Base-by-base conservation (phyloP, 345 rosid species). In the Eucalyptus regnans region DNA sequence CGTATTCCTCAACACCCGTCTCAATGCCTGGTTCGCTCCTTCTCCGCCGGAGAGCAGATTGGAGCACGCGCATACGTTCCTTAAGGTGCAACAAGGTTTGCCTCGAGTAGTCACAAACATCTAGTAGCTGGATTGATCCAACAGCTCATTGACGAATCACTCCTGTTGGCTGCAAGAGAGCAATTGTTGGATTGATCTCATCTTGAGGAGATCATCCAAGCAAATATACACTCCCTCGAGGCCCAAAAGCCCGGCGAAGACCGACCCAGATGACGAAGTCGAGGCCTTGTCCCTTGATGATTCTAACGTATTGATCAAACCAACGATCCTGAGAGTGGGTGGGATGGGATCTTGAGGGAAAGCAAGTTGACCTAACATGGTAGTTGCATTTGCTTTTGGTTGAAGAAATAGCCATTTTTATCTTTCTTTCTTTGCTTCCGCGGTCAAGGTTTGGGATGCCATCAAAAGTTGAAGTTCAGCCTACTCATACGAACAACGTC, bases 261-360 rank as follows among this genome's bases (percentile, higher is more conserved):
- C 88, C 18, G 93, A 93, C 64, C 95, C 89, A 23, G 91, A 87
- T 9, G 52, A 43, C 4, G 91, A 44, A 52, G 68, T 85, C 9
- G 14, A 33, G 33, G 33, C 33, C 33, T 33, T 33, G 33, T 88
- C 89, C 50, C 88, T 93, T 88, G 80, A 87, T 31, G 89, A 56
- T 62, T 89, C 90, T 50, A 94, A 90, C 92, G 92, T 94, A 92
- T 86, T 86, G 66, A 96, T 91, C 94, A 91, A 93, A 49, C 94
- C 95, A 87, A 93, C 92, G 9, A 93, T 80, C 52, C 41, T 89
- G 14, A 88, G 80, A 37, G 94, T 94, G 86, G 86, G 33, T 91
- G 43, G 95, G 95, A 91, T 97, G 96, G 83, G 96, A 92, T 71
- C 96, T 95, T 18, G 96, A 90, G 86, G 97, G 96, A 87, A 95